Percentiles rank a stretch among this genome's conserved stretches.
Evolutionary conservation across 129 eudicot genomes (phyloP).

Genomic region (Scalesia atractyloides): DNA sequence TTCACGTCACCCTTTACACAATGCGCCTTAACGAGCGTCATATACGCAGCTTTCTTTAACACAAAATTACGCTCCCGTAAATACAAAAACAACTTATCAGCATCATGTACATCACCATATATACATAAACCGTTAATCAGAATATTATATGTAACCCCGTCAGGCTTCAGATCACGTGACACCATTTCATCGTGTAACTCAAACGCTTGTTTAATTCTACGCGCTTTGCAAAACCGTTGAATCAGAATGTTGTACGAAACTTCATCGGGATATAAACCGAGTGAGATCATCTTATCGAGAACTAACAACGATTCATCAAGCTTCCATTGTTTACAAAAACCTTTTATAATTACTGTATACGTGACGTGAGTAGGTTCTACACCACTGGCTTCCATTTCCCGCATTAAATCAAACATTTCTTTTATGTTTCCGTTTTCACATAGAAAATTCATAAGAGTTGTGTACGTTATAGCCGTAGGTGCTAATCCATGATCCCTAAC

Average conservation of each 20-base stretch:
- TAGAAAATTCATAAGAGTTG: slow-evolving; percentile 75
- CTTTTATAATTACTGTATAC: slow-evolving; percentile 70
- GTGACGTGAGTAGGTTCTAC: slow-evolving; percentile 72
- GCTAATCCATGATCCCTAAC: slow-evolving; percentile 53
- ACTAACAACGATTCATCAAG: slow-evolving; percentile 47
- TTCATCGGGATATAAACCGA: slow-evolving; percentile 66
- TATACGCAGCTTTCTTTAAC: slow-evolving; percentile 68
- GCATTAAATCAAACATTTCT: slow-evolving; percentile 46
- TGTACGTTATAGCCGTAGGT: slow-evolving; percentile 71
- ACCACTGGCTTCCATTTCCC: slow-evolving; percentile 56
- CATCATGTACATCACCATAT: slow-evolving; percentile 59
- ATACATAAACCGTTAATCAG: slow-evolving; percentile 72
- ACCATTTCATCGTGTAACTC: slow-evolving; percentile 62
- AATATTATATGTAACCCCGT: slow-evolving; percentile 65
- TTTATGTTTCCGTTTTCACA: slow-evolving; percentile 54
- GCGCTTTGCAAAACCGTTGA: slow-evolving; percentile 69
- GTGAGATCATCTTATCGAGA: slow-evolving; percentile 56
- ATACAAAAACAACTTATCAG: slow-evolving; percentile 49
- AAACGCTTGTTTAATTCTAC: slow-evolving; percentile 47
- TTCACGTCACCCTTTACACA: slow-evolving; percentile 82
- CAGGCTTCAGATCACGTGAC: slow-evolving; percentile 52
- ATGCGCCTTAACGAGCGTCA: slow-evolving; percentile 72
- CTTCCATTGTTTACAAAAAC: slow-evolving; percentile 62
- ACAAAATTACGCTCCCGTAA: slow-evolving; percentile 42
- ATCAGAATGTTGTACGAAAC: slow-evolving; percentile 68